A percentile compares a stretch with the other conserved stretches of the same genome.
Evolutionary conservation across 192 early-diverging fungal genomes (phyloP).

Genomic region (Coemansia guatemalensis): DNA sequence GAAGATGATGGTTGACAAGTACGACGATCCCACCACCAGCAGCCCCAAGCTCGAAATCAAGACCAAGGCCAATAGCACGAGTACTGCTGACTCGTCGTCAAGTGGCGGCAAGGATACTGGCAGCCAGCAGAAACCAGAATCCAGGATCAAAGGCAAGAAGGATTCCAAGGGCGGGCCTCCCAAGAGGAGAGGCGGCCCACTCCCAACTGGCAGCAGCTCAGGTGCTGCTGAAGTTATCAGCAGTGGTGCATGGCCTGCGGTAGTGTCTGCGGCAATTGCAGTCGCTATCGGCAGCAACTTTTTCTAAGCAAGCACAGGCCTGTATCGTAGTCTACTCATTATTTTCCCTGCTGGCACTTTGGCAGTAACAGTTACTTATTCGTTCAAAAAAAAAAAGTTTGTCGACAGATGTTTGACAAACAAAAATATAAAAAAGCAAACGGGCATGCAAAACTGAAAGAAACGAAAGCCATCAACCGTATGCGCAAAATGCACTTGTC

Average conservation of each 20-base stretch:
- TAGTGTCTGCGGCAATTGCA: slow-evolving; percentile 17
- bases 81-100: neutral
- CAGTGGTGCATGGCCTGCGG: slow-evolving; percentile 10
- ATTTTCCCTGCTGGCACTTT: neutral
- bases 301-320: slow-evolving; percentile 2
- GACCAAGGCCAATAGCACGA: neutral
- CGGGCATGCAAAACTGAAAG: no score
- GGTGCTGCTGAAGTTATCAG: neutral
- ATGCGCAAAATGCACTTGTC: no score
- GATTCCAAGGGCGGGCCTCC: slow-evolving; percentile 20
- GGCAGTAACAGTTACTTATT: no score
- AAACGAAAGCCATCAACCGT: no score
- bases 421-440: no score
- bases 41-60: slow-evolving; percentile 36
- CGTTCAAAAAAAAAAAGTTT: no score
- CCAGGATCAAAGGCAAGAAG: slow-evolving; percentile 29
- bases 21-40: slow-evolving; percentile 39
- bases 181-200: slow-evolving; percentile 39
- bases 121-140: slow-evolving; percentile 1
- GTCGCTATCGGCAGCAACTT: slow-evolving; percentile 8
- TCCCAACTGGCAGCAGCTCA: slow-evolving; percentile 22
- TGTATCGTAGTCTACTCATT: no score
- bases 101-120: neutral
- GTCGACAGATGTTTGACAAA: no score
- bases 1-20: slow-evolving; percentile 53